These are phyloP conservation scores for Rutstroemia sp. DNA, from an alignment of 2,329 filamentous ascomycete genomes.

Conservation along the genomic window DNA sequence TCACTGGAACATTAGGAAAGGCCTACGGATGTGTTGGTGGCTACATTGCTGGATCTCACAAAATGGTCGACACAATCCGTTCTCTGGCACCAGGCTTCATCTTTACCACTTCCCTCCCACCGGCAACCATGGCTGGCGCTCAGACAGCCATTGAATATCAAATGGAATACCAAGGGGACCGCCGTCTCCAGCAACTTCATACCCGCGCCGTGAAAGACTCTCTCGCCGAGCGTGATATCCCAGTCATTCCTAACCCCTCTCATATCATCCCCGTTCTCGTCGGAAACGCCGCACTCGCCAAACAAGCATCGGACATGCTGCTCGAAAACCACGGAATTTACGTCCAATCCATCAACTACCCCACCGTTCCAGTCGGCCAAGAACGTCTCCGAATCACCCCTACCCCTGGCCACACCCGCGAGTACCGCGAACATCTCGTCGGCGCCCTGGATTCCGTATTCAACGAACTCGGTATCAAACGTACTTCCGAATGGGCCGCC, in stretches of 20 bases:
- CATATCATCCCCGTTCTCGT: conserved; percentile 94
- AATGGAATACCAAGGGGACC: conserved; percentile 75
- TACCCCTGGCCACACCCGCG: conserved; percentile 82
- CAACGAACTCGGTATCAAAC: conserved; percentile 81
- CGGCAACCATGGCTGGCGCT: conserved; percentile 94
- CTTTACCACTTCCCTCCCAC: conserved; percentile 94
- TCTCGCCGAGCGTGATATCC: conserved; percentile 72
- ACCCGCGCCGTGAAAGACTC: conserved; percentile 89
- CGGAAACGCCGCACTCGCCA: conserved; percentile 87
- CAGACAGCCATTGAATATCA: conserved; percentile 91
- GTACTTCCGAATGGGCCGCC: conserved; percentile 84
- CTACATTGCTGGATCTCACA: conserved; percentile 86
- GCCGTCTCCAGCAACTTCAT: conserved; percentile 89
- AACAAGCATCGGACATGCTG: conserved; percentile 85
- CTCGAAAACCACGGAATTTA: conserved; percentile 89
- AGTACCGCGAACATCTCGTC: conserved; percentile 80
- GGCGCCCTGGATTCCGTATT: conserved; percentile 81
- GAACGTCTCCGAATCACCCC: conserved; percentile 94
- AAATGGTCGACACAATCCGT: conserved; percentile 85
- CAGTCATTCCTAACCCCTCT: conserved; percentile 94
- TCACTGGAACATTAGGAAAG: conserved; percentile 94
- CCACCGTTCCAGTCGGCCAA: conserved; percentile 95
- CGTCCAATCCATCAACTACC: conserved; percentile 98
- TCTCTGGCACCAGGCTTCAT: conserved; percentile 97
- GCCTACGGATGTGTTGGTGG: conserved; percentile 96